Evolutionary conservation across 2,329 filamentous ascomycete species (phyloP).

Genomic region (Hirsutella minnesotensis): DNA sequence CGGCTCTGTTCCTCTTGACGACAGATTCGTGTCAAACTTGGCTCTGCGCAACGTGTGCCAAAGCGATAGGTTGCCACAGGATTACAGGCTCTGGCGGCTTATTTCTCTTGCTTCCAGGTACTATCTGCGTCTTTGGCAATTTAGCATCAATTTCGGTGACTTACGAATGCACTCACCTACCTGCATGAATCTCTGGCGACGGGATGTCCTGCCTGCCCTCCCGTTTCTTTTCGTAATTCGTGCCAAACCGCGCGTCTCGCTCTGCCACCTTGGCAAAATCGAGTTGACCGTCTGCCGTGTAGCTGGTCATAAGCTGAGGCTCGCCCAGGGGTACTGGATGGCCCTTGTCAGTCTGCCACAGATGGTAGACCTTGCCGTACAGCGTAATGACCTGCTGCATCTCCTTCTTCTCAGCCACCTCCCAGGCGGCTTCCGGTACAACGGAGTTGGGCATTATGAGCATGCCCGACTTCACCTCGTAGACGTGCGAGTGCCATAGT

Average conservation of each 20-base stretch:
- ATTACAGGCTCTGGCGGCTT: too few relatives aligned
- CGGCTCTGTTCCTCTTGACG: too few relatives aligned
- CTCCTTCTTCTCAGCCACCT: conserved; percentile 63
- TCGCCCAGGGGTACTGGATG: conserved; percentile 42
- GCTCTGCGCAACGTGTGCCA: too few relatives aligned
- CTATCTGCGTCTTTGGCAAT: not conserved
- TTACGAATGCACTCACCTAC: conserved; percentile 11
- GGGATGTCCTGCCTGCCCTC: conserved; percentile 29
- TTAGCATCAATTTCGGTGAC: not conserved
- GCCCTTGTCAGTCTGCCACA: conserved; percentile 75
- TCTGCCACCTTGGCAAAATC: conserved; percentile 33
- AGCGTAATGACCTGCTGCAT: conserved; percentile 66
- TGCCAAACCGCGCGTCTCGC: conserved; percentile 33
- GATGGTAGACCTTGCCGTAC: conserved; percentile 76
- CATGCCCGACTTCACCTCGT: conserved; percentile 69
- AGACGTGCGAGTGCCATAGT: conserved; percentile 68
- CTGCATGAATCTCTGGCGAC: conserved; percentile 28
- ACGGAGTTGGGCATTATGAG: conserved; percentile 60
- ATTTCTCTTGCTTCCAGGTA: not conserved
- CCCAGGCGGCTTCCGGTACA: conserved; percentile 54
- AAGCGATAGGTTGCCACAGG: too few relatives aligned
- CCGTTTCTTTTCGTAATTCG: conserved; percentile 31
- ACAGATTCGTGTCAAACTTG: too few relatives aligned
- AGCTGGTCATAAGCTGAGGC: conserved; percentile 43
- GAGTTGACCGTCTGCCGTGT: conserved; percentile 35